Percentiles rank a stretch among this genome's conserved stretches.
Evolutionary conservation across 352 stramenopile genomes (phyloP).

Genomic region (Phytophthora ohioensis): DNA sequence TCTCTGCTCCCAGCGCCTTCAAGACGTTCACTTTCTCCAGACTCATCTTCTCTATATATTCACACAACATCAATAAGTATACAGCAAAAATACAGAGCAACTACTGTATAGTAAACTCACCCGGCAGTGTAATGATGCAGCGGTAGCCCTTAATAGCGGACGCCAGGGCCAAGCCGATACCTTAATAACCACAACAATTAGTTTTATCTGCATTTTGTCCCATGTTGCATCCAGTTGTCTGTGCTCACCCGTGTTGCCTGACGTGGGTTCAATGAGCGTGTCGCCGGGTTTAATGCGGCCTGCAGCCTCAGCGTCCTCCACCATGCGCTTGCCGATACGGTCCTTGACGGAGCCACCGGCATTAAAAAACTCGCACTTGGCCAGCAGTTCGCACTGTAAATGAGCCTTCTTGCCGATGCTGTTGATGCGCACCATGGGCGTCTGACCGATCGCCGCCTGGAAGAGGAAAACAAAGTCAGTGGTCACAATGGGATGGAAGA

Average conservation of each 20-base stretch:
- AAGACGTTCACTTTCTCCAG: conserved; percentile 96
- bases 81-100: not conserved
- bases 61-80: conserved; percentile 8
- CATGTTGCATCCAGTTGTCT: too few species aligned
- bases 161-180: conserved; percentile 96
- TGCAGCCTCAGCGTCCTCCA: conserved; percentile 92
- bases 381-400: conserved; percentile 92
- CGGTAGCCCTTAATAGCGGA: conserved; percentile 97
- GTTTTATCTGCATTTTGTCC: not conserved
- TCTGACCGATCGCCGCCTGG: conserved; percentile 89
- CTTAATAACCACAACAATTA: conserved; percentile 11
- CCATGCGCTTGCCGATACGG: conserved; percentile 91
- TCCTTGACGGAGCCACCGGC: conserved; percentile 93
- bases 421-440: conserved; percentile 94
- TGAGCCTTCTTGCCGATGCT: conserved; percentile 84
- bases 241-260: conserved; percentile 93
- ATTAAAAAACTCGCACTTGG: conserved; percentile 98
- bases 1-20: conserved; percentile 95
- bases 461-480: not conserved
- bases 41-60: conserved; percentile 93
- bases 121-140: conserved; percentile 90
- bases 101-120: conserved; percentile 15
- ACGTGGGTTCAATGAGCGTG: conserved; percentile 97
- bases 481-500: not conserved
- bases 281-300: conserved; percentile 95